A percentile compares a stretch with the other conserved stretches of the same genome.
phyloP scores from a whole-genome alignment of 202 grass and related monocot genomes.

The Tripidium arundinaceum region DNA sequence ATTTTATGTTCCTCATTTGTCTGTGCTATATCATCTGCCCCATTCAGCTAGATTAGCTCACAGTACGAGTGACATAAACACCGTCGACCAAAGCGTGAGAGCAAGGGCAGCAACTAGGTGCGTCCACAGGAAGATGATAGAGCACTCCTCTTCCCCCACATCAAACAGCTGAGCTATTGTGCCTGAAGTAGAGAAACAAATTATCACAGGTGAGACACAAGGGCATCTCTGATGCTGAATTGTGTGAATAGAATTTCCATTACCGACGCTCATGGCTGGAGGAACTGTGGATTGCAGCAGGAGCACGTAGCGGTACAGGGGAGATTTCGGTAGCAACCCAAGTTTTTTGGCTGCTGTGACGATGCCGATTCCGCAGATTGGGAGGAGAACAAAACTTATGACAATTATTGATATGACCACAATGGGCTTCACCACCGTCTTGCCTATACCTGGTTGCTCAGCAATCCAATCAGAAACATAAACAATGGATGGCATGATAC shows the following conservation, averaged over 20 bases:
- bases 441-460: slow-evolving; percentile 33
- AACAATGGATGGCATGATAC: background rate
- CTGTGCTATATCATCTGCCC: background rate
- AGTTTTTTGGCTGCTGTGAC: slow-evolving; percentile 40
- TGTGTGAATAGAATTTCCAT: background rate
- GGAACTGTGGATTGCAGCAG: slow-evolving; percentile 62
- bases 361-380: slow-evolving; percentile 33
- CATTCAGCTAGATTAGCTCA: background rate
- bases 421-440: slow-evolving; percentile 31
- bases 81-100: slow-evolving; percentile 40
- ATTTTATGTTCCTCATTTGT: background rate
- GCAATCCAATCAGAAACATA: background rate
- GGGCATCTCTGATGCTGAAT: background rate
- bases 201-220: background rate
- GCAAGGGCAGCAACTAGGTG: slow-evolving; percentile 32
- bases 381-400: slow-evolving; percentile 43
- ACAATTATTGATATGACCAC: slow-evolving; percentile 26
- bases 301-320: slow-evolving; percentile 55
- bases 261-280: slow-evolving; percentile 56
- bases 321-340: slow-evolving; percentile 49
- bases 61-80: slow-evolving; percentile 50
- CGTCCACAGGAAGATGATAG: slow-evolving; percentile 48
- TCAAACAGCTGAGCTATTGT: slow-evolving; percentile 56
- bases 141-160: slow-evolving; percentile 42
- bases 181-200: slow-evolving; percentile 1